phyloP scores from a whole-genome alignment of 2,329 filamentous ascomycete genomes.

The Exserohilum rostratum region DNA sequence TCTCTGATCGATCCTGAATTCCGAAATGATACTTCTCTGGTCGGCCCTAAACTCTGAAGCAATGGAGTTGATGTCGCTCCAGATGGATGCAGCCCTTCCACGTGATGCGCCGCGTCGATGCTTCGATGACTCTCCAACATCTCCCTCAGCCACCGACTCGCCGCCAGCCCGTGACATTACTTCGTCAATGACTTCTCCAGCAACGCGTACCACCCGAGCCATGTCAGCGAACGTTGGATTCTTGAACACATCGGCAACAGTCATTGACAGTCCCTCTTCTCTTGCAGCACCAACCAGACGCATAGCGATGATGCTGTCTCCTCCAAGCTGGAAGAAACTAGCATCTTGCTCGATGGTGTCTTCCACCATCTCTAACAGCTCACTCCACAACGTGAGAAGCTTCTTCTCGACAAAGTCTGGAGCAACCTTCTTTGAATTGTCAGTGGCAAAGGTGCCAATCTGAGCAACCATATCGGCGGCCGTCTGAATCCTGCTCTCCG shows the following conservation, averaged over 20 bases:
- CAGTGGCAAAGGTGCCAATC: constrained; percentile 38
- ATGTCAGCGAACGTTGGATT: constrained; percentile 44
- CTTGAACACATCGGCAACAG: constrained; percentile 44
- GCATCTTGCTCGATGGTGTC: constrained; percentile 41
- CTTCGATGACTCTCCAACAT: constrained; percentile 1
- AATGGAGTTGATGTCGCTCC: constrained; percentile 40
- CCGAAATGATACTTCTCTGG: constrained; percentile 17
- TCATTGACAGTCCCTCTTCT: constrained; percentile 43
- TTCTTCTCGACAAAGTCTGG: constrained; percentile 45
- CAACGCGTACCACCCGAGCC: constrained; percentile 42
- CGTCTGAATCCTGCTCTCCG: constrained; percentile 38
- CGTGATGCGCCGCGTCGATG: constrained; percentile 17
- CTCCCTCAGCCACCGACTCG: constrained; percentile 12
- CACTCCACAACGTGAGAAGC: constrained; percentile 38
- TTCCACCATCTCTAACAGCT: constrained; percentile 43
- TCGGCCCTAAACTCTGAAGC: constrained; percentile 35
- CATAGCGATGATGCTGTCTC: constrained; percentile 45
- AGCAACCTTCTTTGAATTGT: constrained; percentile 33
- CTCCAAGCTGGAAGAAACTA: constrained; percentile 43
- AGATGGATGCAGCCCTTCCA: constrained; percentile 30
- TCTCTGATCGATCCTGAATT: constrained; percentile 27
- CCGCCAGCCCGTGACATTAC: constrained; percentile 42
- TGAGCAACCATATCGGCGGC: constrained; percentile 44
- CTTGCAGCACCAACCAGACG: constrained; percentile 41
- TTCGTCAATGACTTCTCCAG: constrained; percentile 44